Base-by-base conservation (phyloP, 2,329 filamentous ascomycete species). In the Sordariomycetes sp. region DNA sequence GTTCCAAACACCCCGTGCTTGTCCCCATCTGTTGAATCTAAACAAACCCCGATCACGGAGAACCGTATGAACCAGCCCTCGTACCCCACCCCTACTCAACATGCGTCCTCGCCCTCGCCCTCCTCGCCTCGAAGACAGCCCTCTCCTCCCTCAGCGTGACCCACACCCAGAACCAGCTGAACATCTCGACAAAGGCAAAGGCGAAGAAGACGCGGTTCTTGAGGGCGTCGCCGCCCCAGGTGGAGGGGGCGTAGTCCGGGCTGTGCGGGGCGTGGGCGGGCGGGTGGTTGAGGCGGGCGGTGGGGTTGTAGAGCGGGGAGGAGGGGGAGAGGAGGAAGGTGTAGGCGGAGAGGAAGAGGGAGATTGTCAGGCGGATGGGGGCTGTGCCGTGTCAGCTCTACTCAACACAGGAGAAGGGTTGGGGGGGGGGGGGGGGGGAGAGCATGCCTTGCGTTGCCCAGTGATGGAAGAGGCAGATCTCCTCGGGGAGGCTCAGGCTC, bases 131-230 rank as follows among this genome's bases (percentile, higher is more conserved):
- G 2, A 80, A 65, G 22, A 68, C 70, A 4, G 64, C 61, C n/a
- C 72, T 66, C 73, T 90, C 86, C 65, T 90, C 86, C 56, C 82
- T 75, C 63, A 90, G 68, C 4, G 82, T 86, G 34, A 85, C 76
- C 77, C 84, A 89, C 25, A 82, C 83, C 90, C 90, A 96, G 70
- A 95, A 90, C 89, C 90, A 96, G 60, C 80, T 79, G 62, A 89
- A 76, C 68, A 89, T 81, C 74, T 96, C 91, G 66, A 95, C 66
- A 65, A 96, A 94, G 10, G 83, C 84, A 70, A 90, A 94, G 0
- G 87, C 84, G 67, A 96, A 95, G 48, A 95, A 82, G 48, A 95
- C 74, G 55, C 89, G 81, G 67, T 95, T 95, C 74, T 91, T 90
- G 64, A 96, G 70, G 25, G 81, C 79, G 61, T 90, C 85, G 54